These are phyloP conservation scores for Thinopyrum elongatum DNA, from an alignment of 176 grass and related monocot genomes.

Conservation along the genomic window DNA sequence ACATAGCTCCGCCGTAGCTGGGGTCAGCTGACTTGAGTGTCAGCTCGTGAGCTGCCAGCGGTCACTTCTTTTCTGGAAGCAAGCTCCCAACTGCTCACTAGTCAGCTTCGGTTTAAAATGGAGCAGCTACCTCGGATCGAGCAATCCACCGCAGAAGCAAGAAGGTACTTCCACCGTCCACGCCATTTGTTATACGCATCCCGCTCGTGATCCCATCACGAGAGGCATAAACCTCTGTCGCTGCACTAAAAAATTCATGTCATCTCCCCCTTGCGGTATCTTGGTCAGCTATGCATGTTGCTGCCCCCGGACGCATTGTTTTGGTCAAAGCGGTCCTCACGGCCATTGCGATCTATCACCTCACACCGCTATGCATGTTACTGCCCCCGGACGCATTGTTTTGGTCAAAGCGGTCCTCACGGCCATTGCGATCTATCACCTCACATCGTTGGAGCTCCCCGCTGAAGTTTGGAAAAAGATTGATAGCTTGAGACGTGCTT, in stretches of 20 bases:
- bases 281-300: no score
- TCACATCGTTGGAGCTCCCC: no score
- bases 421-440: no score
- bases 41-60: neutral
- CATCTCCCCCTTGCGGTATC: neutral
- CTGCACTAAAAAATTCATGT: neutral
- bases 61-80: neutral
- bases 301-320: no score
- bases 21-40: neutral
- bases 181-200: neutral
- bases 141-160: conserved; percentile 4
- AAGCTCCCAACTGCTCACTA: neutral
- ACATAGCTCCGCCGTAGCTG: no score
- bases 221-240: neutral
- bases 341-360: no score
- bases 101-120: neutral
- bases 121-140: conserved; percentile 11
- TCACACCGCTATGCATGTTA: no score
- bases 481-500: no score
- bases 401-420: no score
- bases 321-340: no score
- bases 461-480: no score
- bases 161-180: conserved; percentile 11
- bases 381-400: no score
- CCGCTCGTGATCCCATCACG: conserved; percentile 5